Percentiles rank a stretch among this genome's conserved stretches.
Conservation (phyloP, 257 asterid species). For the Scutellaria barbata region DNA sequence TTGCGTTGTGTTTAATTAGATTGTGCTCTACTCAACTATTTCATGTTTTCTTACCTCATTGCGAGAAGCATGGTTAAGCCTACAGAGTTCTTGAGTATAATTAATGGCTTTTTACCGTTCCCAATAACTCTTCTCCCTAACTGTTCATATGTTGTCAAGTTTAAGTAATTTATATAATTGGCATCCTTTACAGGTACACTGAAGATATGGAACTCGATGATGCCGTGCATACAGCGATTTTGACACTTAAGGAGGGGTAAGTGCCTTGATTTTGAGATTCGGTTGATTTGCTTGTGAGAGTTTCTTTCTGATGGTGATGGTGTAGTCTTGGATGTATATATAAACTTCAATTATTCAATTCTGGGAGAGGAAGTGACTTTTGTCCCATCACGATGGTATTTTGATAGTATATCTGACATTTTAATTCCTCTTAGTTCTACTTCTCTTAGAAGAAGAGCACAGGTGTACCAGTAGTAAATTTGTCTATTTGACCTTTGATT, state of each 20-base stretch:
- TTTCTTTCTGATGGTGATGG: neutral
- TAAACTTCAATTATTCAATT: neutral
- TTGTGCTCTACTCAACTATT: slow-evolving; percentile 1
- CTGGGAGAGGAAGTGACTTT: neutral
- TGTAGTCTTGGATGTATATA: neutral
- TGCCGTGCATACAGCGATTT: slow-evolving; percentile 98
- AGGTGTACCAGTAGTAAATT: neutral
- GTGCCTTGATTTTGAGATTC: slow-evolving; percentile 27
- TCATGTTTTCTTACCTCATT: neutral
- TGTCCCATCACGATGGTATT: neutral
- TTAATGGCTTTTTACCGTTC: neutral
- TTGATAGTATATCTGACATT: neutral
- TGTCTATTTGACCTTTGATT: slow-evolving; percentile 10
- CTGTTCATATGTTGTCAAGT: neutral
- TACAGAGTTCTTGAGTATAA: neutral
- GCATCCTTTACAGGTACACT: slow-evolving; percentile 70
- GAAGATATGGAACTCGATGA: slow-evolving; percentile 99
- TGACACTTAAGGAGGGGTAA: slow-evolving; percentile 99
- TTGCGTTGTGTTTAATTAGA: slow-evolving; percentile 6
- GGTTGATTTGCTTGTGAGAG: neutral
- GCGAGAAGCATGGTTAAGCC: slow-evolving; percentile 13
- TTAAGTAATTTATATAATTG: neutral
- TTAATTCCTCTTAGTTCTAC: neutral
- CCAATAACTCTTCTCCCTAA: neutral
- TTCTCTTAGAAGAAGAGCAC: neutral